Conservation (phyloP, 2,329 filamentous ascomycete species). For the Sarocladium brachiariae region DNA sequence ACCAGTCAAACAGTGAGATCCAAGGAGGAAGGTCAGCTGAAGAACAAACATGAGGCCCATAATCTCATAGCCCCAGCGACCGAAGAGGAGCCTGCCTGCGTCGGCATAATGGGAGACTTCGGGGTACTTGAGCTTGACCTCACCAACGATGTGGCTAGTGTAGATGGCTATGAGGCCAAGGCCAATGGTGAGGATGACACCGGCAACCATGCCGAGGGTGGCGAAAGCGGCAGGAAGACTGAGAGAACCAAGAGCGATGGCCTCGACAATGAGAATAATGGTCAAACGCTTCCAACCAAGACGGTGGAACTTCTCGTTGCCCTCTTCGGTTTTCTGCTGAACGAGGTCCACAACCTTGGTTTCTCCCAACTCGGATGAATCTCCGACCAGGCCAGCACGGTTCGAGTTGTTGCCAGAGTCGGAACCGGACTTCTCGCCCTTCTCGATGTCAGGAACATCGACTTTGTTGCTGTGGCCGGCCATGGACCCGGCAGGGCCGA, state of each 20-base stretch:
- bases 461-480: background rate
- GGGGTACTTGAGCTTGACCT: slow-evolving; percentile 44
- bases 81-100: slow-evolving; percentile 55
- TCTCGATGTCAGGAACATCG: slow-evolving; percentile 1
- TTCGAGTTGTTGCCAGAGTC: background rate
- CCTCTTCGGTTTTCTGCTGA: slow-evolving; percentile 24
- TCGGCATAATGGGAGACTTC: slow-evolving; percentile 61
- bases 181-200: slow-evolving; percentile 34
- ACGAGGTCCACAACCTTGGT: slow-evolving; percentile 14
- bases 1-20: slow-evolving; percentile 65
- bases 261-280: slow-evolving; percentile 49
- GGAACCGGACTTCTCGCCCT: background rate
- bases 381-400: slow-evolving; percentile 10
- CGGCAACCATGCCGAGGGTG: slow-evolving; percentile 46
- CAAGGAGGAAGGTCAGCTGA: slow-evolving; percentile 62
- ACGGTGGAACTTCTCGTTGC: slow-evolving; percentile 42
- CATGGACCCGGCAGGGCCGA: background rate
- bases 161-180: slow-evolving; percentile 41
- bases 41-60: slow-evolving; percentile 55
- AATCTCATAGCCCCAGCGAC: slow-evolving; percentile 53
- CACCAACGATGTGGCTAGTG: slow-evolving; percentile 39
- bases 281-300: slow-evolving; percentile 52
- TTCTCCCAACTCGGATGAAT: slow-evolving; percentile 19
- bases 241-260: slow-evolving; percentile 47
- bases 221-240: slow-evolving; percentile 46